Evolutionary conservation across 2,329 filamentous ascomycete species (phyloP).

Genomic region (Penicillium sclerotiorum): DNA sequence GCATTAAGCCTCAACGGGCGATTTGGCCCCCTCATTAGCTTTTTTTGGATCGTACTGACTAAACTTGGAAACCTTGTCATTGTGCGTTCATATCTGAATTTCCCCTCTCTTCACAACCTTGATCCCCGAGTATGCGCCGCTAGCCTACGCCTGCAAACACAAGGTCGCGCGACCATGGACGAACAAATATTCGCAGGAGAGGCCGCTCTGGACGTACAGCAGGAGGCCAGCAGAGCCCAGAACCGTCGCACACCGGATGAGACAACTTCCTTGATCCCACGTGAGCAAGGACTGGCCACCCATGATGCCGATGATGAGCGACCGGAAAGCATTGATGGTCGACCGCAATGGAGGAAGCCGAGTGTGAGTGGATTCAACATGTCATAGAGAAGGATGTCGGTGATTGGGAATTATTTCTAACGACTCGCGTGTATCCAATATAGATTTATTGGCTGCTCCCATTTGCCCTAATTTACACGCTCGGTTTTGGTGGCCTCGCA

Average conservation of each 20-base stretch:
- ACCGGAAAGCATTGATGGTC: conserved; percentile 8
- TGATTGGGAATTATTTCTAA: not conserved
- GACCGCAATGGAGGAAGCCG: conserved; percentile 53
- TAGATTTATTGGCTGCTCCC: conserved; percentile 82
- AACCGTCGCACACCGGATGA: conserved; percentile 13
- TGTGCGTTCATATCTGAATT: not conserved
- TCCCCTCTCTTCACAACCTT: not conserved
- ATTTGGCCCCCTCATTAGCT: not conserved
- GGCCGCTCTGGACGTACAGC: conserved; percentile 34
- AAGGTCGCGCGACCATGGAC: conserved; percentile 26
- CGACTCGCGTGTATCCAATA: not conserved
- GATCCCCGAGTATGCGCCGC: not conserved
- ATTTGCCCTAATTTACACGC: conserved; percentile 77
- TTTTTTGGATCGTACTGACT: not conserved
- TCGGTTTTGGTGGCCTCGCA: conserved; percentile 82
- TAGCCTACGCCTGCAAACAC: not conserved
- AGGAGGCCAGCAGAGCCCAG: conserved; percentile 16
- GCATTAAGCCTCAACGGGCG: not conserved
- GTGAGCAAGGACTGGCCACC: conserved; percentile 13
- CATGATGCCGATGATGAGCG: conserved; percentile 12
- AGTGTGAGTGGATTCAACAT: conserved; percentile 45
- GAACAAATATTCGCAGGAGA: conserved; percentile 37
- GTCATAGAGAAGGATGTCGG: not conserved
- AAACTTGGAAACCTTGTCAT: not conserved
- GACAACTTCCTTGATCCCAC: conserved; percentile 21